Evolutionary conservation across 306 rosid genomes (phyloP).

Genomic region (Vigna nakashimae): DNA sequence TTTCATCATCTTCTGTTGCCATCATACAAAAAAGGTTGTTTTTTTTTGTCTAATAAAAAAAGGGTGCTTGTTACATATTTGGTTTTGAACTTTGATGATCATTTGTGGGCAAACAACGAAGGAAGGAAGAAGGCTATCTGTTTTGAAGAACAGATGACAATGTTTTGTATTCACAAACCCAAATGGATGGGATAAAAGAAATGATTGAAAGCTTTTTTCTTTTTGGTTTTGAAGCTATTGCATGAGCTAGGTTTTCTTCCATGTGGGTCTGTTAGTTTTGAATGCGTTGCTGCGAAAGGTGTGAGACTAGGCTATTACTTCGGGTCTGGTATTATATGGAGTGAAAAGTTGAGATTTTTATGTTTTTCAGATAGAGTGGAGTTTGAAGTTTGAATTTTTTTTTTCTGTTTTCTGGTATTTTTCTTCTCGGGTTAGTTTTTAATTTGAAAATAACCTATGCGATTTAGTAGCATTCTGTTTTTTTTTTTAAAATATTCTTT

Average conservation of each 20-base stretch:
- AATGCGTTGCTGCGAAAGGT: conserved; percentile 15
- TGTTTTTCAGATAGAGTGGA: conserved; percentile 40
- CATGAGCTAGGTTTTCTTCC: conserved; percentile 23
- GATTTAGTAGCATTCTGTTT: conserved; percentile 22
- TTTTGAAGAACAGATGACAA: neutral
- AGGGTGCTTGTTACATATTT: conserved; percentile 24
- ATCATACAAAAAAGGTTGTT: neutral
- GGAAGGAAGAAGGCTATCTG: neutral
- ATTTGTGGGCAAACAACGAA: neutral
- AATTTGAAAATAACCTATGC: neutral
- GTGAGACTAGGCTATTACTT: conserved; percentile 20
- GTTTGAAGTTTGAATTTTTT: conserved; percentile 29
- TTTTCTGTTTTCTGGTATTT: conserved; percentile 9
- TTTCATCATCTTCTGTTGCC: conserved; percentile 34
- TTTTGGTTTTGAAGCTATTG: neutral
- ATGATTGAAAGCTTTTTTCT: conserved; percentile 14
- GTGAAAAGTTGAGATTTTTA: conserved; percentile 47
- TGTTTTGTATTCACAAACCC: conserved; percentile 14
- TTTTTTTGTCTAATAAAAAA: neutral
- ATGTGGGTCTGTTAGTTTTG: conserved; percentile 11
- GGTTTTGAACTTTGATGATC: conserved; percentile 19
- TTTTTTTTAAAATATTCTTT: neutral
- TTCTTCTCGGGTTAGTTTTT: conserved; percentile 21
- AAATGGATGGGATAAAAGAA: conserved; percentile 27
- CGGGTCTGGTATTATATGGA: conserved; percentile 6